Percentiles rank a stretch among this genome's conserved stretches.
Evolutionary conservation across 2,329 filamentous ascomycete genomes (phyloP).

Genomic region (Verticillium isaacii): DNA sequence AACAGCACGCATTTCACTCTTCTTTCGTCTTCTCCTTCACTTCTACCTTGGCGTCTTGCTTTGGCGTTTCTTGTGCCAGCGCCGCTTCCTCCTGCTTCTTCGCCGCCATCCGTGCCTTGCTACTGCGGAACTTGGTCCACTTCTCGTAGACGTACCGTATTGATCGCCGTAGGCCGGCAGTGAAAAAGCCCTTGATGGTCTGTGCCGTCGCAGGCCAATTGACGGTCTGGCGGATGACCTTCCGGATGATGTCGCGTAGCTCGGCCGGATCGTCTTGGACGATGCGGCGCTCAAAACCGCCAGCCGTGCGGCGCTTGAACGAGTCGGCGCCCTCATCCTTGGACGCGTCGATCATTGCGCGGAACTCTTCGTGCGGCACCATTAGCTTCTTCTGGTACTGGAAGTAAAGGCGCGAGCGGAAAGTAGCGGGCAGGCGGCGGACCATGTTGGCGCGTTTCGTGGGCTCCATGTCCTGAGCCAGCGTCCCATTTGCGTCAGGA

Average conservation of each 20-base stretch:
- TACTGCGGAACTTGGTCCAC: conserved; percentile 57
- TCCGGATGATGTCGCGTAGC: conserved; percentile 65
- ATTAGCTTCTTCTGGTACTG: conserved; percentile 87
- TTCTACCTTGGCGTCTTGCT: background rate
- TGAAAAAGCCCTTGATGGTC: conserved; percentile 78
- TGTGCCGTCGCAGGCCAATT: conserved; percentile 89
- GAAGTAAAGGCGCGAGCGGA: conserved; percentile 88
- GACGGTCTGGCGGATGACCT: conserved; percentile 81
- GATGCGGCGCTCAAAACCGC: conserved; percentile 82
- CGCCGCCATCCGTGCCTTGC: conserved; percentile 21
- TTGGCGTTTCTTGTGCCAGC: background rate
- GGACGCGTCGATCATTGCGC: conserved; percentile 72
- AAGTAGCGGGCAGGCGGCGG: conserved; percentile 77
- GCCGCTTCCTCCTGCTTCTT: conserved; percentile 7
- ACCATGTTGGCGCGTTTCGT: conserved; percentile 94
- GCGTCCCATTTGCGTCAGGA: conserved; percentile 48
- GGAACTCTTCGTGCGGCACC: conserved; percentile 79
- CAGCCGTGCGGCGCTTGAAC: conserved; percentile 71
- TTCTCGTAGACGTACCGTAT: conserved; percentile 82
- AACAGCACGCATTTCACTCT: background rate
- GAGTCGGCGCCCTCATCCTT: conserved; percentile 63
- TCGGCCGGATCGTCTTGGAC: conserved; percentile 62
- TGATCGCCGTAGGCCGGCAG: conserved; percentile 66
- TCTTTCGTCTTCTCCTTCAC: background rate
- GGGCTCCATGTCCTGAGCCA: conserved; percentile 91